Base-by-base conservation (phyloP, 2,329 filamentous ascomycete genomes). In the Exserohilum rostratum region DNA sequence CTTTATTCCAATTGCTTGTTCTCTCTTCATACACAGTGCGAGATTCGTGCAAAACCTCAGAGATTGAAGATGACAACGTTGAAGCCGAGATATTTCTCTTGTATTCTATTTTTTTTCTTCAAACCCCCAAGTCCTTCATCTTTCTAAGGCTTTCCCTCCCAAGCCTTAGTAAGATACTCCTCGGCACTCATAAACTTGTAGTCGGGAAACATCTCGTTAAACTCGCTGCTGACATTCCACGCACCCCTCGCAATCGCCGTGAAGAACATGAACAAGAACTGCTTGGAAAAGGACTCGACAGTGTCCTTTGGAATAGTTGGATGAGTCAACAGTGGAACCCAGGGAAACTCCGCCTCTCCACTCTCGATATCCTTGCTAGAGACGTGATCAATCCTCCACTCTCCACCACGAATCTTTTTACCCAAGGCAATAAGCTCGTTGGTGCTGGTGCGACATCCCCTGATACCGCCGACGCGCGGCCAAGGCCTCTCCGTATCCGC, bases 321-420 rank as follows among this genome's bases (percentile, higher is more conserved):
- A 50, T 76, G 76, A 1, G 35, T 55, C 11, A 71, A 61, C 58
- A 57, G 17, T 25, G 79, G 65, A 17, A 68, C 52, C 81, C 82
- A 83, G 3, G 74, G 75, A 0, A 76, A 68, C 12, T 74, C 69
- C 46, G 76, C 34, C 27, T 58, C 61, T 0, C 80, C 82, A 3
- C 69, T 75, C 60, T 79, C 67, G 5, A 86, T 76, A 61, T 86
- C 82, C 45, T 77, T 73, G 0, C 75, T 47, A 31, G 73, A 75
- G 1, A 85, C 69, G n/a, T 74, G 75, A 4, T 83, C 80, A 9
- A 84, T 61, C 0, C 6, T 55, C 69, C 70, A 74, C 15, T 71
- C 62, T 0, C 69, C 71, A 5, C 69, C 68, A 0, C 71, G 30
- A 3, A 75, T 49, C 53, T 67, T 64, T 58, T 69, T 65, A 2